Conservation (phyloP, 176 grass and related monocot genomes). For the Eragrostis nindensis region DNA sequence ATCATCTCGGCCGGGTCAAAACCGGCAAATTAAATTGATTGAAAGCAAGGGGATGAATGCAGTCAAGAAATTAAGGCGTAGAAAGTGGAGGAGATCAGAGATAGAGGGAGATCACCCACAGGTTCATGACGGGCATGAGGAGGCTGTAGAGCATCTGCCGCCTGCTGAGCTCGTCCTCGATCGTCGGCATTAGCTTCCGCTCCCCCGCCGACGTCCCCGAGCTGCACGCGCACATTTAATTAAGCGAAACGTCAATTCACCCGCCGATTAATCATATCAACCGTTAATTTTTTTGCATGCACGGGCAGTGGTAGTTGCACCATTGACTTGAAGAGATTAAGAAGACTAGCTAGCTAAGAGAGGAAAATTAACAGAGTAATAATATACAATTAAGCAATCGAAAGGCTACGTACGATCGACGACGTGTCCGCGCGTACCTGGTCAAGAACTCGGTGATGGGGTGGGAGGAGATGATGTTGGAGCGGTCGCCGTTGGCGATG, state of each 20-base stretch:
- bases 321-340: neutral
- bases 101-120: conserved; percentile 49
- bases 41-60: neutral
- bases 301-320: neutral
- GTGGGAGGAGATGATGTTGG: conserved; percentile 78
- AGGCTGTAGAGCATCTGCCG: conserved; percentile 85
- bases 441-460: conserved; percentile 96
- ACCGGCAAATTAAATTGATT: conserved; percentile 5
- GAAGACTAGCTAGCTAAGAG: neutral
- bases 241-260: conserved; percentile 32
- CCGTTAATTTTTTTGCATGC: neutral
- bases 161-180: conserved; percentile 79
- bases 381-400: neutral
- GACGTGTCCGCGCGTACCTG: conserved; percentile 43
- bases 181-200: conserved; percentile 98
- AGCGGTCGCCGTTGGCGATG: conserved; percentile 94
- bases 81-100: neutral
- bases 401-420: neutral
- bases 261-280: neutral
- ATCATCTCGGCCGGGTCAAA: conserved; percentile 31
- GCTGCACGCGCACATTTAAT: conserved; percentile 46
- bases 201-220: conserved; percentile 96
- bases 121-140: conserved; percentile 97
- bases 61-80: neutral
- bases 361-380: neutral